phyloP scores from a whole-genome alignment of 441 rosid genomes.

The Adansonia gregorii region DNA sequence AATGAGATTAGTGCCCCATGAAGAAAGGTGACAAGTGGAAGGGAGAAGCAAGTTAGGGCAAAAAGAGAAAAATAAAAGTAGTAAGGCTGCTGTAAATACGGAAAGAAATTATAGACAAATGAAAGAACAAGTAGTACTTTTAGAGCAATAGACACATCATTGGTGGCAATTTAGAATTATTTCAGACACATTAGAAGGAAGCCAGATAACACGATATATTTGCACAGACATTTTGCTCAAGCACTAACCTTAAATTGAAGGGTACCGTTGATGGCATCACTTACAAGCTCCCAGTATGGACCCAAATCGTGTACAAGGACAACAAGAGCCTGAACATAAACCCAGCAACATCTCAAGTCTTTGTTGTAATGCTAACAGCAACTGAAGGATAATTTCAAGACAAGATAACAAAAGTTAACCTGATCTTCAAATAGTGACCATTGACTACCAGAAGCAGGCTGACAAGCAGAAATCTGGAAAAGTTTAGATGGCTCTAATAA shows the following conservation, averaged over 20 bases:
- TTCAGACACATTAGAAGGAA: slow-evolving; percentile 14
- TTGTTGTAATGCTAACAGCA: slow-evolving; percentile 25
- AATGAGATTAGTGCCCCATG: slow-evolving; percentile 30
- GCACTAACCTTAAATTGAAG: slow-evolving; percentile 83
- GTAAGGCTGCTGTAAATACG: slow-evolving; percentile 3
- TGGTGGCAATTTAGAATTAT: neutral
- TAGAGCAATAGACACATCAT: slow-evolving; percentile 18
- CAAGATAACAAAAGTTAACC: slow-evolving; percentile 47
- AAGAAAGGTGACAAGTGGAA: neutral
- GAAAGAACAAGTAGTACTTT: slow-evolving; percentile 18
- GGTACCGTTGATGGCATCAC: slow-evolving; percentile 93
- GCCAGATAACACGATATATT: slow-evolving; percentile 16
- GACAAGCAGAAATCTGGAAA: slow-evolving; percentile 74
- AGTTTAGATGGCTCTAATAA: slow-evolving; percentile 32
- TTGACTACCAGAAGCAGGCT: slow-evolving; percentile 80
- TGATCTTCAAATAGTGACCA: slow-evolving; percentile 99
- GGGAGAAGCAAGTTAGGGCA: neutral
- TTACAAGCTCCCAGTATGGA: slow-evolving; percentile 99
- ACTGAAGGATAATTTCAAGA: slow-evolving; percentile 18
- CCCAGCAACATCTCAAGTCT: slow-evolving; percentile 25
- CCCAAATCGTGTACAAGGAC: slow-evolving; percentile 99
- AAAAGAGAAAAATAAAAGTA: neutral
- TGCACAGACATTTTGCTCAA: slow-evolving; percentile 17
- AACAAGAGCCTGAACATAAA: slow-evolving; percentile 82
- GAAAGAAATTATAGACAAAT: slow-evolving; percentile 9